Evolutionary conservation across 257 asterid genomes (phyloP).

Genomic region (Eustoma russellianum): DNA sequence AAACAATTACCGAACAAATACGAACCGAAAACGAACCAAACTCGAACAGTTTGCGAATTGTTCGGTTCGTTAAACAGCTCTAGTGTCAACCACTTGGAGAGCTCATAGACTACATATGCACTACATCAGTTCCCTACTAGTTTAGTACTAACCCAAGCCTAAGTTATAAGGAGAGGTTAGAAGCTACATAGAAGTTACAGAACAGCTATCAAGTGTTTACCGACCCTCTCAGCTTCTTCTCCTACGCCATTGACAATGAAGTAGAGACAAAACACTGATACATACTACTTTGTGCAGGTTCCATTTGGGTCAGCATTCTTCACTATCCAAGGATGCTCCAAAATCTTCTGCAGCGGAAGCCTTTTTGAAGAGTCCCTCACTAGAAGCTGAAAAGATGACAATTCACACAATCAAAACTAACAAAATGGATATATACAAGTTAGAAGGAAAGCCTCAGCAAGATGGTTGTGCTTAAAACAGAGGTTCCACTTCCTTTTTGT

Average conservation of each 20-base stretch:
- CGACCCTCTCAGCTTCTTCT: neutral
- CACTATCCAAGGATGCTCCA: constrained; percentile 83
- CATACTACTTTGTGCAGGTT: constrained; percentile 25
- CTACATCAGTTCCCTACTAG: neutral
- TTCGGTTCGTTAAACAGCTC: too few species aligned
- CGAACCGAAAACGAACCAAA: too few species aligned
- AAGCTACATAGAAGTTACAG: neutral
- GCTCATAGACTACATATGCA: too few species aligned
- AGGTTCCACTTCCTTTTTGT: too few species aligned
- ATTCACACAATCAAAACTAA: constrained; percentile 8
- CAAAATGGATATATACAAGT: neutral
- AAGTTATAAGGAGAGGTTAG: neutral
- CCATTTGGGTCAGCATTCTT: constrained; percentile 44
- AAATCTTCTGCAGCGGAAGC: constrained; percentile 66
- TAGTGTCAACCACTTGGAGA: too few species aligned
- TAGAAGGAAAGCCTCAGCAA: too few species aligned
- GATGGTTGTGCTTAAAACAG: too few species aligned
- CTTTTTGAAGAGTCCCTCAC: constrained; percentile 81
- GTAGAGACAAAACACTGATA: neutral
- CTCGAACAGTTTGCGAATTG: too few species aligned
- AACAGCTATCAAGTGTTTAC: neutral
- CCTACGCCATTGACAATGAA: too few species aligned
- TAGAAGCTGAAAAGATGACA: constrained; percentile 58
- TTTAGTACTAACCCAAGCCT: neutral
- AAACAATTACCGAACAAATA: too few species aligned